Conservation (phyloP, 805 yeast species). For the Wickerhamiella brachini region DNA sequence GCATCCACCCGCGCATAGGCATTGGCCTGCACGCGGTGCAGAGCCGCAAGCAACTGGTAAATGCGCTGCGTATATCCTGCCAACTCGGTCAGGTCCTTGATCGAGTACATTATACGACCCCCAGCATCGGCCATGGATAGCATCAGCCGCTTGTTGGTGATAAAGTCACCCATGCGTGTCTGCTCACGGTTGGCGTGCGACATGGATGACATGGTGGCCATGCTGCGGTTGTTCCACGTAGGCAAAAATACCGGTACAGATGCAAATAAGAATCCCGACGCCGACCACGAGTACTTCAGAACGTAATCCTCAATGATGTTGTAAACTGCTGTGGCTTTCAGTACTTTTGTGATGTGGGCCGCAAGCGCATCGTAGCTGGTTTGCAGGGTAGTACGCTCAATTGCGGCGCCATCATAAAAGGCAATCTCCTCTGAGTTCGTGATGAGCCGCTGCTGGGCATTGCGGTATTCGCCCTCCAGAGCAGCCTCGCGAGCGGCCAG, state of each 20-base stretch:
- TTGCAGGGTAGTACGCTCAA: conserved; percentile 57
- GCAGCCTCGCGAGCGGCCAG: conserved; percentile 59
- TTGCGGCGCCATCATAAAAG: conserved; percentile 74
- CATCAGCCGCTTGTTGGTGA: conserved; percentile 82
- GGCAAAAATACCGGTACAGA: conserved; percentile 75
- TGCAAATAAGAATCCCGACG: conserved; percentile 82
- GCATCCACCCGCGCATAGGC: conserved; percentile 16
- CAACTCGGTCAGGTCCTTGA: conserved; percentile 79
- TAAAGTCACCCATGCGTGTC: conserved; percentile 65
- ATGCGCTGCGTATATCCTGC: conserved; percentile 85
- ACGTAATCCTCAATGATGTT: conserved; percentile 72
- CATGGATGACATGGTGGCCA: neutral
- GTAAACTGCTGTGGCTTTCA: conserved; percentile 49
- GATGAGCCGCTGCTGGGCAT: conserved; percentile 71
- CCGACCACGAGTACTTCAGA: conserved; percentile 87
- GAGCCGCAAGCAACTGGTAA: conserved; percentile 55
- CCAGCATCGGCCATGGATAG: conserved; percentile 91
- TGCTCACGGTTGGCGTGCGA: conserved; percentile 21
- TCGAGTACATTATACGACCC: conserved; percentile 83
- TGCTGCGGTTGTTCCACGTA: conserved; percentile 19
- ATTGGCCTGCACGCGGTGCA: conserved; percentile 68
- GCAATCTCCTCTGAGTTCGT: conserved; percentile 89
- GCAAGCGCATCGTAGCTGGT: conserved; percentile 45
- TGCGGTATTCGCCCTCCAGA: conserved; percentile 80
- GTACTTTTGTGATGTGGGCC: conserved; percentile 40